These are phyloP conservation scores for Starmerella ratchasimensis DNA, from an alignment of 805 yeast species.

Conservation along the genomic window DNA sequence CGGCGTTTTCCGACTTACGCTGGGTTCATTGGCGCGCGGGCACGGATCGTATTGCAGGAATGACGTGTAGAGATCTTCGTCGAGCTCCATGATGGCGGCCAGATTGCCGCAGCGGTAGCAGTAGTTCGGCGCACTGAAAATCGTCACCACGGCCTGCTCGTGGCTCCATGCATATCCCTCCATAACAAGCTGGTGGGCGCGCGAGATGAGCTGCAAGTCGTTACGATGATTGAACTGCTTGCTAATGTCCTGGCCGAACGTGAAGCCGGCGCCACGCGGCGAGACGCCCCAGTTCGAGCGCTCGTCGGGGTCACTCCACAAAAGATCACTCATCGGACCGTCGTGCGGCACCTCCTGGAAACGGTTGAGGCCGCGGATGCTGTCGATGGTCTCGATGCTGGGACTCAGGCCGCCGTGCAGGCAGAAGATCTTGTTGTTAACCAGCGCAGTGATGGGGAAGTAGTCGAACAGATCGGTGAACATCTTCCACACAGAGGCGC, in stretches of 20 bases:
- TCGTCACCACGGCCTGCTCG: conserved; percentile 86
- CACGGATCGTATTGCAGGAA: conserved; percentile 93
- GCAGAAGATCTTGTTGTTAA: conserved; percentile 85
- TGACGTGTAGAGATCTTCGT: conserved; percentile 70
- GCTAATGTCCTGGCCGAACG: conserved; percentile 92
- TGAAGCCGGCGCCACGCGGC: conserved; percentile 98
- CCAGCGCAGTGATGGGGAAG: conserved; percentile 91
- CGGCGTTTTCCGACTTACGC: conserved; percentile 92
- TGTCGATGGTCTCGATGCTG: conserved; percentile 90
- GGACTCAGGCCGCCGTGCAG: conserved; percentile 96
- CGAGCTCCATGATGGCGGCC: conserved; percentile 97
- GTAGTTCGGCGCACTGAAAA: conserved; percentile 89
- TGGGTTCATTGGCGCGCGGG: conserved; percentile 95
- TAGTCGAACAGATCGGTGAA: conserved; percentile 89
- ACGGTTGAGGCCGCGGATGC: conserved; percentile 82
- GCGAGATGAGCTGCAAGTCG: conserved; percentile 71
- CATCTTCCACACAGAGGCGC: conserved; percentile 86
- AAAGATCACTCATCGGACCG: conserved; percentile 93
- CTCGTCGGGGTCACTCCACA: conserved; percentile 97
- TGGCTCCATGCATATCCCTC: conserved; percentile 95
- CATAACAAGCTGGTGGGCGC: conserved; percentile 97
- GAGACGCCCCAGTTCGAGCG: conserved; percentile 97
- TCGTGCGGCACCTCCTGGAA: conserved; percentile 96
- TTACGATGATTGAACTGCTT: conserved; percentile 93
- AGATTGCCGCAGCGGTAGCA: conserved; percentile 97